These are phyloP conservation scores for Penicillium angulare DNA, from an alignment of 495 filamentous ascomycete genomes.

Conservation along the genomic window DNA sequence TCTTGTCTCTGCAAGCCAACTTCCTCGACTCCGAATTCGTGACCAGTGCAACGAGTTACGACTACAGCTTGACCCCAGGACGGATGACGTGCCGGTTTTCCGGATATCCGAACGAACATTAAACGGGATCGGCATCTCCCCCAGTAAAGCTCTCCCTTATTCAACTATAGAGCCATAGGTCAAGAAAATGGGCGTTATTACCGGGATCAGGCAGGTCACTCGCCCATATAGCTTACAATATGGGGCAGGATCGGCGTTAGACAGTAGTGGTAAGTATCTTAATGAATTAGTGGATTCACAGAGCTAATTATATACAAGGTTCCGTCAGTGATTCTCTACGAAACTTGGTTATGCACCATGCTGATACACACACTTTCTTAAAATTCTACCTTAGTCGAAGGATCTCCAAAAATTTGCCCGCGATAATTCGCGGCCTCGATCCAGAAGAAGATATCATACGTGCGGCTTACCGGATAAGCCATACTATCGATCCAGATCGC, in stretches of 20 bases:
- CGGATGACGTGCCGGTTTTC: slow-evolving; percentile 23
- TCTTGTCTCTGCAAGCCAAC: slow-evolving; percentile 26
- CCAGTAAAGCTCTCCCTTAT: slow-evolving; percentile 28
- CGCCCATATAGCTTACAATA: slow-evolving; percentile 38
- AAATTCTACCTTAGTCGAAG: slow-evolving; percentile 31
- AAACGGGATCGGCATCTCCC: slow-evolving; percentile 34
- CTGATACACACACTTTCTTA: slow-evolving; percentile 32
- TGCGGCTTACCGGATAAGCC: slow-evolving; percentile 30
- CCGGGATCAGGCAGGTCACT: slow-evolving; percentile 28
- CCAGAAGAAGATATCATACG: slow-evolving; percentile 33
- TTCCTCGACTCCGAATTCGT: slow-evolving; percentile 26
- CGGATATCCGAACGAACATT: slow-evolving; percentile 24
- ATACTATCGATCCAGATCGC: slow-evolving; percentile 31
- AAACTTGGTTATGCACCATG: slow-evolving; percentile 36
- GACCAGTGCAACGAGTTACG: slow-evolving; percentile 26
- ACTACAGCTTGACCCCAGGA: slow-evolving; percentile 19
- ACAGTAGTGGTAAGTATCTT: slow-evolving; percentile 27
- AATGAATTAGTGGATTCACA: slow-evolving; percentile 3
- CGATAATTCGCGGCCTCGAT: slow-evolving; percentile 30
- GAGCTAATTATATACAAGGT: slow-evolving; percentile 18
- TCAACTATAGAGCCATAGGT: slow-evolving; percentile 30
- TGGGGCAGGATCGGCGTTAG: slow-evolving; percentile 33
- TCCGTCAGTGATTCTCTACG: slow-evolving; percentile 32
- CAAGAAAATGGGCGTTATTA: slow-evolving; percentile 30
- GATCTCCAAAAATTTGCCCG: slow-evolving; percentile 31